Conservation (phyloP, 306 rosid species). For the Alnus rubra region DNA sequence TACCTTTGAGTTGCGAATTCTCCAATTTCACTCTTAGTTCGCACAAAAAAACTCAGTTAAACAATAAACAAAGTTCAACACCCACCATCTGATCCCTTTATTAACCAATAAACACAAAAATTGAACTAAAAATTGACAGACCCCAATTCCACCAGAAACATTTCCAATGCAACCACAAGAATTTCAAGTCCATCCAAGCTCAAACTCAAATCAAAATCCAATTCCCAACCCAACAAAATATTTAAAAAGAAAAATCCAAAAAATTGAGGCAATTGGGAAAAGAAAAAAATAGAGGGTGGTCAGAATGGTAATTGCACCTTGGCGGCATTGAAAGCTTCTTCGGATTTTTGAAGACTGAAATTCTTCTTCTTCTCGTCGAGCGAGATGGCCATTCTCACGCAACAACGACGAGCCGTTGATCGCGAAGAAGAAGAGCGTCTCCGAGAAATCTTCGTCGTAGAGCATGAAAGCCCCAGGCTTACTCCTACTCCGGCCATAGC, state of each 20-base stretch:
- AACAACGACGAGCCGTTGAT: constrained; percentile 26
- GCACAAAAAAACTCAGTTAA: constrained; percentile 2
- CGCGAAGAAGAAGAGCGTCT: constrained; percentile 14
- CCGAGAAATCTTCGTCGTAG: constrained; percentile 33
- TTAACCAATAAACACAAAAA: background rate
- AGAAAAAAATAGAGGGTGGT: background rate
- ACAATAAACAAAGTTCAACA: background rate
- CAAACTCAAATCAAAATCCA: background rate
- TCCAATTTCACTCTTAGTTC: background rate
- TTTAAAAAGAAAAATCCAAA: background rate
- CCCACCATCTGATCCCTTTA: background rate
- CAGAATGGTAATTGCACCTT: constrained; percentile 44
- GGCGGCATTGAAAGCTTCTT: constrained; percentile 87
- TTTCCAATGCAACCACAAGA: background rate
- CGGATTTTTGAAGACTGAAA: constrained; percentile 72
- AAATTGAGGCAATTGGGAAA: too few species aligned
- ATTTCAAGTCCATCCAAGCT: background rate
- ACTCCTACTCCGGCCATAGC: constrained; percentile 41
- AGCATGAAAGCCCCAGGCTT: constrained; percentile 43
- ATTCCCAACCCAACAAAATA: background rate
- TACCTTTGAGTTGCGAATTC: background rate
- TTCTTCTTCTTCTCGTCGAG: constrained; percentile 64
- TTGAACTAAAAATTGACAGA: background rate
- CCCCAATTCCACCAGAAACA: background rate
- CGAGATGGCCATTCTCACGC: constrained; percentile 69